Evolutionary conservation across 2,329 filamentous ascomycete genomes (phyloP).

Genomic region (Chalara sp.): DNA sequence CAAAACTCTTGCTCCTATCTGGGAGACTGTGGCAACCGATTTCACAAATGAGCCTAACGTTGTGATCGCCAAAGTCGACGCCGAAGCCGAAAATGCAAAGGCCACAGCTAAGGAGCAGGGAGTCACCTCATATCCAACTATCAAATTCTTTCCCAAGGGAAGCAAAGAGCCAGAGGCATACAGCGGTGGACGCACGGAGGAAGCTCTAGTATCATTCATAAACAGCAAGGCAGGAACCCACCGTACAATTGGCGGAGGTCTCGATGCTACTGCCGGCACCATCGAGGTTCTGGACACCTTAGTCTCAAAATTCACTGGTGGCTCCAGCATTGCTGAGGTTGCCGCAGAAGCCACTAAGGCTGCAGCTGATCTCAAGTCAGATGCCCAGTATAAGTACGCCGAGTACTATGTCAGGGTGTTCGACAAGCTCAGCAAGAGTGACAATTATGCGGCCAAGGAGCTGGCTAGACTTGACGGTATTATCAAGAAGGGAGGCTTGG

Average conservation of each 20-base stretch:
- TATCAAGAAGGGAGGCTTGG: slow-evolving; percentile 78
- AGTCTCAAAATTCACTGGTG: slow-evolving; percentile 64
- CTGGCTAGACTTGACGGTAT: slow-evolving; percentile 71
- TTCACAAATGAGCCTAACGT: slow-evolving; percentile 74
- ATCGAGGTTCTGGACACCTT: slow-evolving; percentile 72
- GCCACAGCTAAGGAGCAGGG: slow-evolving; percentile 67
- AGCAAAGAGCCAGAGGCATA: slow-evolving; percentile 67
- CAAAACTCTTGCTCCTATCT: slow-evolving; percentile 85
- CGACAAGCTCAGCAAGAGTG: slow-evolving; percentile 73
- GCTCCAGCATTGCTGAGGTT: slow-evolving; percentile 52
- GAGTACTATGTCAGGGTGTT: slow-evolving; percentile 93
- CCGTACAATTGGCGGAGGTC: slow-evolving; percentile 72
- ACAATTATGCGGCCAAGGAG: slow-evolving; percentile 80
- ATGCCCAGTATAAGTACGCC: slow-evolving; percentile 66
- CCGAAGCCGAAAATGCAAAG: slow-evolving; percentile 82
- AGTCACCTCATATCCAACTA: slow-evolving; percentile 85
- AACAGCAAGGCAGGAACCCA: slow-evolving; percentile 87
- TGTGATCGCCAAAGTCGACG: slow-evolving; percentile 90
- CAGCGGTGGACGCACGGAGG: slow-evolving; percentile 68
- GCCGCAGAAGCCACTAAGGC: slow-evolving; percentile 66
- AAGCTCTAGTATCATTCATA: slow-evolving; percentile 70
- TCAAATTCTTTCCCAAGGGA: slow-evolving; percentile 93
- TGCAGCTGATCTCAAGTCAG: slow-evolving; percentile 56
- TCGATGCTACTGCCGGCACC: slow-evolving; percentile 74
- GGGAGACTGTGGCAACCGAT: slow-evolving; percentile 79